Base-by-base conservation (phyloP, 768 basidiomycete species). In the Calvatia gigantea region DNA sequence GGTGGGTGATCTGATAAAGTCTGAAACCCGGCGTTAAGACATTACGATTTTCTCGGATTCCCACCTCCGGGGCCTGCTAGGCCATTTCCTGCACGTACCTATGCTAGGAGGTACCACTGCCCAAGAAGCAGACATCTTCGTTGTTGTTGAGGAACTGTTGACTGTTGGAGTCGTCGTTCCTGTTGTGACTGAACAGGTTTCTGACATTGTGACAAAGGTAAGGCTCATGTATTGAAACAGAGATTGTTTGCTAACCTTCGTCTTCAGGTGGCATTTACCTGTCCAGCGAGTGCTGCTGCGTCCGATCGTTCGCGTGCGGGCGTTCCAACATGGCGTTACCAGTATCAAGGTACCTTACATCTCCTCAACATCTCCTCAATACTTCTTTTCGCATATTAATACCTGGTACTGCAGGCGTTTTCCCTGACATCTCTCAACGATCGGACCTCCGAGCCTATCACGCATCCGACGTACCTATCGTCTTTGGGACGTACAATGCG, bases 381-480 rank as follows among this genome's bases (percentile, higher is more conserved):
- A 5, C 32, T 9, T 44, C 14, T 45, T 9, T 32, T 15, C 17
- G 12, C 1, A 37, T 12, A 2, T 7, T 33, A 47, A 37, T 23
- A 23, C 50, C 33, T 31, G 15, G 19, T 33, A 33, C 25, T 33
- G 21, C 21, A 74, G 73, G 62, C 25, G 62, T 74, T n/a, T 75
- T 74, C 51, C 70, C 68, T 3, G 70, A 71, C 39, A 69, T 75
- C 21, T 70, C 72, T 2, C 59, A 59, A 11, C 65, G 67, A 5
- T 63, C 68, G 0, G 70, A 70, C 48, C 49, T 74, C 5, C 69
- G 75, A 4, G 69, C 74, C 2, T 74, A 69, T 55, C 75, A 76
- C 37, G 65, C 69, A 0, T 69, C 73, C 0, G 70, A 75, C 37
- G 69, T 77, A 28, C 74, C 76, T 0, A 58, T 74, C 27, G 67